A percentile compares a stretch with the other conserved stretches of the same genome.
Conservation (phyloP, 2,329 filamentous ascomycete species). For the Venturia carpophila region DNA sequence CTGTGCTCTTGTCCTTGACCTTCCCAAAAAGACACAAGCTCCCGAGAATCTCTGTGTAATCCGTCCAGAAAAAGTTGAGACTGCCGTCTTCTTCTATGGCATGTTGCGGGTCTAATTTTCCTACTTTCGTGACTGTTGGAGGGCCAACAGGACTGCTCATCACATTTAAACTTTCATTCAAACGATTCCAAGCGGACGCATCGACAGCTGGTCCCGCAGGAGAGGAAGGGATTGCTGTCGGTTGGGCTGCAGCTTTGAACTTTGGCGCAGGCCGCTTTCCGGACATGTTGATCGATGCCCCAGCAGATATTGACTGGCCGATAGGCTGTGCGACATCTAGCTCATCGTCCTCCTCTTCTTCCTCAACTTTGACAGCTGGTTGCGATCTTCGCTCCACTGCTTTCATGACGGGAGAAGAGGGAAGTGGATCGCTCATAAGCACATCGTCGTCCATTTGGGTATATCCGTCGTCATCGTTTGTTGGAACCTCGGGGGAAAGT, state of each 20-base stretch:
- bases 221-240: slow-evolving; percentile 69
- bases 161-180: slow-evolving; percentile 80
- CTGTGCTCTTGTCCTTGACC: slow-evolving; percentile 79
- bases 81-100: slow-evolving; percentile 92
- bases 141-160: slow-evolving; percentile 59
- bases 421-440: slow-evolving; percentile 78
- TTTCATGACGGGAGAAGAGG: slow-evolving; percentile 79
- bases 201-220: slow-evolving; percentile 61
- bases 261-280: slow-evolving; percentile 73
- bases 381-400: slow-evolving; percentile 63
- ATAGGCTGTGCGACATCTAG: slow-evolving; percentile 79
- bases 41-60: slow-evolving; percentile 88
- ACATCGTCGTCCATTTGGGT: slow-evolving; percentile 56
- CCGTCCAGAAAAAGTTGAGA: slow-evolving; percentile 91
- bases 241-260: slow-evolving; percentile 56
- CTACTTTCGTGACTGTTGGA: slow-evolving; percentile 55
- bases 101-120: slow-evolving; percentile 75
- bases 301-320: slow-evolving; percentile 53
- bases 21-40: slow-evolving; percentile 93
- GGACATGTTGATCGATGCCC: slow-evolving; percentile 73
- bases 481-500: slow-evolving; percentile 31
- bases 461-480: slow-evolving; percentile 50
- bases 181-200: slow-evolving; percentile 77
- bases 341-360: slow-evolving; percentile 68
- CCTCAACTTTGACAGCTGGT: slow-evolving; percentile 50